phyloP scores from a whole-genome alignment of 805 yeast genomes.

The Priceomyces medius region DNA sequence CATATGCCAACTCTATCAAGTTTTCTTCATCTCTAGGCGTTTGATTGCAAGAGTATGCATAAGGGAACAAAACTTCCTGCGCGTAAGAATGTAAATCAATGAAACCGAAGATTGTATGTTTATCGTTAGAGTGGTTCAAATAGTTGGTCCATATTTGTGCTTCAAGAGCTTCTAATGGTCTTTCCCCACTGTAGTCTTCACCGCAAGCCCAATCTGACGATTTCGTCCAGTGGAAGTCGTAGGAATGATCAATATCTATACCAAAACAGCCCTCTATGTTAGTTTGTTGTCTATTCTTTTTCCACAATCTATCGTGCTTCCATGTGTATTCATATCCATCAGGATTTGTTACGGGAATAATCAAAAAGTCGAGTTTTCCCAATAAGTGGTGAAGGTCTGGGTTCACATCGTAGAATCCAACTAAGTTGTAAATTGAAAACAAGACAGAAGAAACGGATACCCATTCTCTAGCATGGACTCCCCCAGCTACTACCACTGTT shows the following conservation, averaged over 20 bases:
- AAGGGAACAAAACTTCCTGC: conserved; percentile 79
- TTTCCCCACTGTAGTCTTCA: conserved; percentile 78
- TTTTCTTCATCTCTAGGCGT: conserved; percentile 80
- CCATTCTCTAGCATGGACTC: conserved; percentile 92
- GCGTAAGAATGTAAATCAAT: conserved; percentile 84
- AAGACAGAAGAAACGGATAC: conserved; percentile 69
- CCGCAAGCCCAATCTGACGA: conserved; percentile 71
- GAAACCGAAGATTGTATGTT: conserved; percentile 69
- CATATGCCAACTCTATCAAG: conserved; percentile 76
- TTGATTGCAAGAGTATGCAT: conserved; percentile 73
- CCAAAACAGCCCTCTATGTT: conserved; percentile 66
- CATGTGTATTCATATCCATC: conserved; percentile 89
- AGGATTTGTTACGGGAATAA: conserved; percentile 84
- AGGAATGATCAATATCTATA: conserved; percentile 83
- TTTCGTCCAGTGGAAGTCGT: conserved; percentile 67
- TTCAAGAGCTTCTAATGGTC: conserved; percentile 56
- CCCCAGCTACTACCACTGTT: conserved; percentile 77
- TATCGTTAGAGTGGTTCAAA: conserved; percentile 42
- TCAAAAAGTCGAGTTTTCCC: conserved; percentile 62
- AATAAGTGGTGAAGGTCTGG: conserved; percentile 42
- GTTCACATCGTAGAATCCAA: conserved; percentile 28
- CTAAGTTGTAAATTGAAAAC: conserved; percentile 45
- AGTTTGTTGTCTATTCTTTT: conserved; percentile 82
- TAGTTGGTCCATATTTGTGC: conserved; percentile 39
- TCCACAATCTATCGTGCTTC: conserved; percentile 80